Base-by-base conservation (phyloP, 2,329 filamentous ascomycete species). In the Diplodia seriata region DNA sequence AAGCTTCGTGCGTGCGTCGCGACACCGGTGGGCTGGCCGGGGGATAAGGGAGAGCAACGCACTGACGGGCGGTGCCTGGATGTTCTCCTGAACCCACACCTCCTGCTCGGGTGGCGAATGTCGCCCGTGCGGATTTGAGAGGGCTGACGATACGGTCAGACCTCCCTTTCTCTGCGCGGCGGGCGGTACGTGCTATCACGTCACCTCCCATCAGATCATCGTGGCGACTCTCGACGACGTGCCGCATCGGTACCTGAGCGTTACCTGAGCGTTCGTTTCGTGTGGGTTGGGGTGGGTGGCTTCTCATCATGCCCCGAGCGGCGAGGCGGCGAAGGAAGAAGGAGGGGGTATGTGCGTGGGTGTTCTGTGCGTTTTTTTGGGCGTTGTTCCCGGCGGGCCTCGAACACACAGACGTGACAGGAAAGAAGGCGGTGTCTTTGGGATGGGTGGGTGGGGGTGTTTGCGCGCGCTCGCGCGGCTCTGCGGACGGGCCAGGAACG, bases 401-500 rank as follows among this genome's bases (percentile, higher is more conserved):
- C 43, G 43, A 47, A 47, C 43, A 47, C 43, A 9, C 18, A 47
- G 36, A 38, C 36, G n/a, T n/a, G 36, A 38, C 7, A 36, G 33
- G 33, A 12, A 11, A 47, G 43, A 47, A 47, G 43, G 43, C 43
- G 43, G 43, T 47, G 43, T n/a, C 14, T 47, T n/a, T 9, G 43
- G 43, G 36, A 12, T 33, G 40, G 40, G 18, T 43, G 8, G 43
- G n/a, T n/a, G n/a, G 43, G 43, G n/a, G 20, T 14, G 18, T 26
- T 26, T 4, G 26, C 26, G 26, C 26, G 26, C 26, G 2, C 23
- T 23, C n/a, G n/a, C 43, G 43, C 43, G 43, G 43, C 43, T 47
- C 43, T 47, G 43, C 43, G 43, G 43, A 47, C 43, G 43, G 43
- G 43, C 43, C 43, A 47, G 43, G 43, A 47, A 47, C 43, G 11